Evolutionary conservation across 1,139 yeast species (phyloP).

Genomic region (Petasospora fabianii): DNA sequence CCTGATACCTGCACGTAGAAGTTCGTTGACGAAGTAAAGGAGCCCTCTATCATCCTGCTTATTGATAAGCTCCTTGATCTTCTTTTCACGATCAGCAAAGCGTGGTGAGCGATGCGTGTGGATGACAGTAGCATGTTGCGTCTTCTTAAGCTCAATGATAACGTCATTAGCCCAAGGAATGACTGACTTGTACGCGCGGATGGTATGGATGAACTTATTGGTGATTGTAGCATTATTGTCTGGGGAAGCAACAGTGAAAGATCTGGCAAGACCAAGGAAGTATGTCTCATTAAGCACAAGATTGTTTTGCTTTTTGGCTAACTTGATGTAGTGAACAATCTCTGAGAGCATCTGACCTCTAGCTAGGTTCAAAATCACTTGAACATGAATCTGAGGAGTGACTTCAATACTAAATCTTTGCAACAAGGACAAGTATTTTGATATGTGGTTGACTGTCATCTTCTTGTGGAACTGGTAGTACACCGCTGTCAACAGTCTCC

Average conservation of each 20-base stretch:
- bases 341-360: constrained; percentile 1
- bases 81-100: constrained; percentile 1
- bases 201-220: constrained; percentile 3
- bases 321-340: constrained; percentile 4
- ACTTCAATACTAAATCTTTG: constrained; percentile 10
- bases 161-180: constrained; percentile 8
- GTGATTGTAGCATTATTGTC: constrained; percentile 3
- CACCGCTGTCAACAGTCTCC: constrained; percentile 12
- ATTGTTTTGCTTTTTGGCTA: constrained; percentile 3
- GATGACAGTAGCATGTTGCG: background rate
- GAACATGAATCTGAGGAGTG: background rate
- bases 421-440: constrained; percentile 11
- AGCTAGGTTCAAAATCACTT: constrained; percentile 8
- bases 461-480: constrained; percentile 8
- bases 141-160: background rate
- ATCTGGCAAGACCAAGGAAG: constrained; percentile 9
- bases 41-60: constrained; percentile 10
- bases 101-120: background rate
- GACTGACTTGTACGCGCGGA: background rate
- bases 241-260: constrained; percentile 2
- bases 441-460: constrained; percentile 12
- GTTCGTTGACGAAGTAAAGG: constrained; percentile 13
- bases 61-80: constrained; percentile 1
- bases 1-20: constrained; percentile 20
- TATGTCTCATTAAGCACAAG: constrained; percentile 3